phyloP scores from a whole-genome alignment of 1,139 yeast genomes.

The Cylindricascospora bacillispora region DNA sequence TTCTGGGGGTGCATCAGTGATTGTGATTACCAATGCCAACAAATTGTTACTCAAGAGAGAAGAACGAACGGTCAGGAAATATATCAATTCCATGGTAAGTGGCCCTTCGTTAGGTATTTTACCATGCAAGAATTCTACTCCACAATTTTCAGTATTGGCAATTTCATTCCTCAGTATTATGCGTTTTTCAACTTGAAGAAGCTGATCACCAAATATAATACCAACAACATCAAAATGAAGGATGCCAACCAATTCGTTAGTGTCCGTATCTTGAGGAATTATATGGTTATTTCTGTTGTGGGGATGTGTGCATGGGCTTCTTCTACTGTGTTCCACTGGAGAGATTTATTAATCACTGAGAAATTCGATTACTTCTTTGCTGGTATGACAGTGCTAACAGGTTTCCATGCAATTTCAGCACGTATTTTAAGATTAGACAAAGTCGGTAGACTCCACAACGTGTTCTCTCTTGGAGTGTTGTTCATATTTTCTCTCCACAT shows the following conservation, averaged over 20 bases:
- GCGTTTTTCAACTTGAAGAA: slow-evolving; percentile 37
- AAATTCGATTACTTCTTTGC: slow-evolving; percentile 86
- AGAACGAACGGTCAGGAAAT: slow-evolving; percentile 36
- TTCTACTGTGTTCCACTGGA: slow-evolving; percentile 74
- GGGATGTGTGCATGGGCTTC: slow-evolving; percentile 85
- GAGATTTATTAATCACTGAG: slow-evolving; percentile 73
- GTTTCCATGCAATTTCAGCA: slow-evolving; percentile 54
- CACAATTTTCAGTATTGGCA: slow-evolving; percentile 68
- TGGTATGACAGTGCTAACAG: slow-evolving; percentile 71
- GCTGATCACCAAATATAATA: slow-evolving; percentile 6
- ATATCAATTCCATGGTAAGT: slow-evolving; percentile 88
- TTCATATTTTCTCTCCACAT: slow-evolving; percentile 48
- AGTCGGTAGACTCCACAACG: slow-evolving; percentile 20
- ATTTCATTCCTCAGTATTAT: slow-evolving; percentile 58
- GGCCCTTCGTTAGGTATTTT: slow-evolving; percentile 73
- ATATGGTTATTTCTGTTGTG: slow-evolving; percentile 31
- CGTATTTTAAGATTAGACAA: slow-evolving; percentile 46
- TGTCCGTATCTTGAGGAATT: slow-evolving; percentile 15
- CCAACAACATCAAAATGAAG: slow-evolving; percentile 7
- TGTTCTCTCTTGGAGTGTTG: slow-evolving; percentile 34
- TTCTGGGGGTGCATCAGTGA: slow-evolving; percentile 73
- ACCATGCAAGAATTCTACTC: slow-evolving; percentile 82
- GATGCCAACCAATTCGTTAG: slow-evolving; percentile 3
- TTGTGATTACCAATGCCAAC: slow-evolving; percentile 90
- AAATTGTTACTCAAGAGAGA: slow-evolving; percentile 49